These are phyloP conservation scores for Trichoderma sp. DNA, from an alignment of 2,329 filamentous ascomycete genomes.

Conservation along the genomic window DNA sequence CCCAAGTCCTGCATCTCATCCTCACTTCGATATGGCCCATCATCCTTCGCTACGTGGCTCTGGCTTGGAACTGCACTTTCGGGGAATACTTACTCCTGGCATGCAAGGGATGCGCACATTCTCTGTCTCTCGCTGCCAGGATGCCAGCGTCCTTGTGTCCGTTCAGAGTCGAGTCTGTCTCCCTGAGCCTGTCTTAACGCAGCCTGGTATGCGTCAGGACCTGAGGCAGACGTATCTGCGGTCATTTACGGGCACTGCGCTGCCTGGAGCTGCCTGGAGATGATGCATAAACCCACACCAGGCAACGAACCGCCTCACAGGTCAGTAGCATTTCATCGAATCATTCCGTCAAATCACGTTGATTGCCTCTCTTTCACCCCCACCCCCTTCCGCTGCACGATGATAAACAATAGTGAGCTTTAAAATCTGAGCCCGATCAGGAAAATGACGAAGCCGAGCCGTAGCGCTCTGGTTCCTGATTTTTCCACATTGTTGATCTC, in stretches of 20 bases:
- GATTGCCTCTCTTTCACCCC: background rate
- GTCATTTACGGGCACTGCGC: background rate
- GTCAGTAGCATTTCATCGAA: slow-evolving; percentile 4
- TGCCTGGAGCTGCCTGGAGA: slow-evolving; percentile 22
- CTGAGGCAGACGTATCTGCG: background rate
- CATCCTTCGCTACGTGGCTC: background rate
- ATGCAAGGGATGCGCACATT: slow-evolving; percentile 27
- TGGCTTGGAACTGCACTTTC: background rate
- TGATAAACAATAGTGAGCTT: slow-evolving; percentile 46
- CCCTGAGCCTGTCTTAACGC: slow-evolving; percentile 23
- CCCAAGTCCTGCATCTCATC: background rate
- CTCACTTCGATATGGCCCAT: background rate
- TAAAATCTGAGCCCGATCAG: slow-evolving; percentile 41
- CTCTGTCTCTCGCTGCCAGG: slow-evolving; percentile 9
- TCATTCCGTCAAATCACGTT: background rate
- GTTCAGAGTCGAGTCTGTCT: background rate
- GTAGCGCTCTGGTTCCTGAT: slow-evolving; percentile 51
- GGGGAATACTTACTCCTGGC: slow-evolving; percentile 9
- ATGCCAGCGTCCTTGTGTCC: background rate
- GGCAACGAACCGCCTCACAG: slow-evolving; percentile 1
- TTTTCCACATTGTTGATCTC: slow-evolving; percentile 34
- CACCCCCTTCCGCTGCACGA: slow-evolving; percentile 37
- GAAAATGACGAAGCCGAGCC: slow-evolving; percentile 55
- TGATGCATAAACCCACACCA: slow-evolving; percentile 15
- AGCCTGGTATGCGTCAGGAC: slow-evolving; percentile 10